Evolutionary conservation across 768 basidiomycete species (phyloP).

Genomic region (Chalciporus chontae): DNA sequence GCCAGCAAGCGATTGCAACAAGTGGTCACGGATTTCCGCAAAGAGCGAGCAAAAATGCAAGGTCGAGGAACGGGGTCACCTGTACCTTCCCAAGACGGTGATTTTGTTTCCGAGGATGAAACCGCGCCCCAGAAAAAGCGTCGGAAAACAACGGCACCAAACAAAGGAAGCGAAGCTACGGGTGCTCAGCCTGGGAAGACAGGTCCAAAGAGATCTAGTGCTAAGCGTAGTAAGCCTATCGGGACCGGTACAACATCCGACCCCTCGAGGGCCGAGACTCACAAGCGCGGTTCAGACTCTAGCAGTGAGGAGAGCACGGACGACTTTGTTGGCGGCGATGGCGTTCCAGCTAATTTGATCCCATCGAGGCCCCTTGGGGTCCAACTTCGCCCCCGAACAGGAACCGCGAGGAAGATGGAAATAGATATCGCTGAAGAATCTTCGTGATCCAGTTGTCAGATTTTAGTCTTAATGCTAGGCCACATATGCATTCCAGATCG

Average conservation of each 20-base stretch:
- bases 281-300: not conserved
- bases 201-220: conserved; percentile 1
- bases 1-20: conserved; percentile 84
- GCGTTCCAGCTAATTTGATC: not conserved
- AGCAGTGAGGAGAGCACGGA: conserved; percentile 17
- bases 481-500: conserved; percentile 4
- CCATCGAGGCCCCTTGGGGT: conserved; percentile 27
- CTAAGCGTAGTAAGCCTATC: not conserved
- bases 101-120: conserved; percentile 25
- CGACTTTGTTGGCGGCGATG: conserved; percentile 13
- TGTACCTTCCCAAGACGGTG: conserved; percentile 25
- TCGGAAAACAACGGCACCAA: conserved; percentile 19
- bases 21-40: conserved; percentile 78
- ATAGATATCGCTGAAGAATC: conserved; percentile 7
- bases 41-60: conserved; percentile 30
- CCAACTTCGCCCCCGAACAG: conserved; percentile 41
- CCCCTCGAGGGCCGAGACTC: not conserved
- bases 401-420: conserved; percentile 25
- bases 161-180: conserved; percentile 9
- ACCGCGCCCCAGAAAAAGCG: conserved; percentile 32
- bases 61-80: conserved; percentile 14
- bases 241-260: not conserved
- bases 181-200: not conserved
- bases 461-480: conserved; percentile 2
- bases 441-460: conserved; percentile 1